Conservation (phyloP, 139 green algal genomes). For the Closterium sp. region DNA sequence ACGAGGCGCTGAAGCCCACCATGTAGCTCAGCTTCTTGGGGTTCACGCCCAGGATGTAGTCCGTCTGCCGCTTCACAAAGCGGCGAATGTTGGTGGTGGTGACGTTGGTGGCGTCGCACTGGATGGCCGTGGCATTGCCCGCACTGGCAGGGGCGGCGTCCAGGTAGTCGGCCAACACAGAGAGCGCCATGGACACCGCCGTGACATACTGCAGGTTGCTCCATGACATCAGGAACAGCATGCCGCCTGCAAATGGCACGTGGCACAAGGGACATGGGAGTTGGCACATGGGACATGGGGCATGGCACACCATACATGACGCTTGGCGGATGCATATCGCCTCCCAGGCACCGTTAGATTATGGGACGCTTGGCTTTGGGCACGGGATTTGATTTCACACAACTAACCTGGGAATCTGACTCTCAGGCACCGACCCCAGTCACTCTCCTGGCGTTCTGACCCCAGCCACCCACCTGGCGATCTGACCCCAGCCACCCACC, state of each 20-base stretch:
- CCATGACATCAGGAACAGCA: constrained; percentile 6
- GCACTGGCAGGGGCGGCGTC: not conserved
- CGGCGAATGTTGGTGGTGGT: not conserved
- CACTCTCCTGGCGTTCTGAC: too few species aligned
- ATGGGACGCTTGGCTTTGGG: too few species aligned
- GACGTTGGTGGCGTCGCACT: not conserved
- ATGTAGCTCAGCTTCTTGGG: constrained; percentile 43
- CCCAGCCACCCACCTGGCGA: too few species aligned
- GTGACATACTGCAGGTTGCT: constrained; percentile 20
- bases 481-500: too few species aligned
- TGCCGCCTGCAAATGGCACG: not conserved
- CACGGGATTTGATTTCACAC: too few species aligned
- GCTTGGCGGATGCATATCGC: not conserved
- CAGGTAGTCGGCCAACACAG: constrained; percentile 11
- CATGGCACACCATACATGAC: not conserved
- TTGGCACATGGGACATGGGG: not conserved
- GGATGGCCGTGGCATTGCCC: not conserved
- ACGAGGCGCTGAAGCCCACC: constrained; percentile 25
- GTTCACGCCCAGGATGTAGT: constrained; percentile 42
- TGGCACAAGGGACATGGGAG: not conserved
- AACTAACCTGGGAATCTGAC: too few species aligned
- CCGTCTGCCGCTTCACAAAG: constrained; percentile 8
- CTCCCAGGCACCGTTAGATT: too few species aligned
- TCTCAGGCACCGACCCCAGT: too few species aligned
- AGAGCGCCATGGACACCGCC: not conserved